Percentiles rank a stretch among this genome's conserved stretches.
These are phyloP conservation scores for Hypoxylon fuscum DNA, from an alignment of 495 filamentous ascomycete genomes.

Conservation along the genomic window DNA sequence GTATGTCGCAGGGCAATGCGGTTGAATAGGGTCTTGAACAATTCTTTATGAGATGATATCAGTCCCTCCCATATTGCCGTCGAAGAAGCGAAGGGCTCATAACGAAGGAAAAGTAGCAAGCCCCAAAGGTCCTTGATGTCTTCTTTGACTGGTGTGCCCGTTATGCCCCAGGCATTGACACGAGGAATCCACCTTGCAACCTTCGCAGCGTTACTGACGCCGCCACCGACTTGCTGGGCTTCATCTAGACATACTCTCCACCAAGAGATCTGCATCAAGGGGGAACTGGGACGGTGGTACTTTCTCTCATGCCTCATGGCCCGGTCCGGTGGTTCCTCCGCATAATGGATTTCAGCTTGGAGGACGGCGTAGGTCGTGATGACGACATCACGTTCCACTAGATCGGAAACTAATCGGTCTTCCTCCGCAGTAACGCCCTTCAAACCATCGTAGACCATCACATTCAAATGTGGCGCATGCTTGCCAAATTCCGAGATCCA, in stretches of 20 bases:
- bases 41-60: slow-evolving; percentile 62
- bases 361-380: slow-evolving; percentile 88
- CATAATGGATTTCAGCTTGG: slow-evolving; percentile 78
- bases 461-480: slow-evolving; percentile 41
- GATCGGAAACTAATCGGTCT: slow-evolving; percentile 56
- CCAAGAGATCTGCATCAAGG: slow-evolving; percentile 82
- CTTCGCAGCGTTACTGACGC: slow-evolving; percentile 81
- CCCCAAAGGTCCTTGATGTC: slow-evolving; percentile 76
- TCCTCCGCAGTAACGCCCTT: slow-evolving; percentile 45
- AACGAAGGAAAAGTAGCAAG: slow-evolving; percentile 81
- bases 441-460: slow-evolving; percentile 58
- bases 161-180: slow-evolving; percentile 90
- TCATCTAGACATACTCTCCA: slow-evolving; percentile 95
- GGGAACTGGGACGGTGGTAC: slow-evolving; percentile 74
- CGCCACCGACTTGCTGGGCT: slow-evolving; percentile 93
- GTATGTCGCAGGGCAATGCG: slow-evolving; percentile 82
- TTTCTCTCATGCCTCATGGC: slow-evolving; percentile 71
- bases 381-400: slow-evolving; percentile 77
- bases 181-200: slow-evolving; percentile 83
- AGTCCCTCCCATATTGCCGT: slow-evolving; percentile 73
- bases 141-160: slow-evolving; percentile 87
- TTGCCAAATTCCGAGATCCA: slow-evolving; percentile 82
- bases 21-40: slow-evolving; percentile 72
- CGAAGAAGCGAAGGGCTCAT: slow-evolving; percentile 74
- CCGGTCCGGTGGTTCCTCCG: slow-evolving; percentile 69